Evolutionary conservation across 768 basidiomycete species (phyloP).

Genomic region (Tylopilus vinaceipallidus): DNA sequence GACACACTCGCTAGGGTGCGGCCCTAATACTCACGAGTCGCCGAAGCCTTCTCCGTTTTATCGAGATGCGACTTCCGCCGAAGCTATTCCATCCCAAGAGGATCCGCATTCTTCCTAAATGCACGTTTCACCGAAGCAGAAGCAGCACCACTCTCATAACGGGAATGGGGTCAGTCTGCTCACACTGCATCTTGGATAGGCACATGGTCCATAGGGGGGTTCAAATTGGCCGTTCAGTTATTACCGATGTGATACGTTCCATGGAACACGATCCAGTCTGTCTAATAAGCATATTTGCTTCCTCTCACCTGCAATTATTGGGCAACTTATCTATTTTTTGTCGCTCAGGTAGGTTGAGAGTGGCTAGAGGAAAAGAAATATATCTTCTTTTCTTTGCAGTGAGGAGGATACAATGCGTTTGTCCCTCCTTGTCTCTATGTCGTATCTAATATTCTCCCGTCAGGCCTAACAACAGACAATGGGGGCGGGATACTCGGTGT

Average conservation of each 20-base stretch:
- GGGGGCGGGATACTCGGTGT: too few species aligned
- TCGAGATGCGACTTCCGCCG: conserved; percentile 1
- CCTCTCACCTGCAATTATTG: background rate
- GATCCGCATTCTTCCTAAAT: conserved; percentile 17
- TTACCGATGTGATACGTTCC: conserved; percentile 15
- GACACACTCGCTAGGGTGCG: background rate
- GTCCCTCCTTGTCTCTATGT: too few species aligned
- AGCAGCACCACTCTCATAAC: conserved; percentile 3
- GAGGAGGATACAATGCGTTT: background rate
- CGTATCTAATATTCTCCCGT: too few species aligned
- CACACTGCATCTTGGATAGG: conserved; percentile 4
- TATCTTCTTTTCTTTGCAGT: background rate
- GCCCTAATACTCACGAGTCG: conserved; percentile 4
- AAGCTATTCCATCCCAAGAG: conserved; percentile 15
- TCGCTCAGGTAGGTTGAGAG: background rate
- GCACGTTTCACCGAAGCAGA: conserved; percentile 6
- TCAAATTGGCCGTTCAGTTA: conserved; percentile 8
- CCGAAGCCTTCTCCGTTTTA: conserved; percentile 5
- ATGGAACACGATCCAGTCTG: conserved; percentile 2
- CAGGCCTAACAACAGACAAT: too few species aligned
- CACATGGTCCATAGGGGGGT: background rate
- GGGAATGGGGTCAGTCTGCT: conserved; percentile 7
- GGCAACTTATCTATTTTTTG: conserved; percentile 7
- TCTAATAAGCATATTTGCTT: conserved; percentile 4
- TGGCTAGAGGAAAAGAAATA: background rate